These are phyloP conservation scores for Trichoderma asperellum DNA, from an alignment of 2,329 filamentous ascomycete species.

Conservation along the genomic window DNA sequence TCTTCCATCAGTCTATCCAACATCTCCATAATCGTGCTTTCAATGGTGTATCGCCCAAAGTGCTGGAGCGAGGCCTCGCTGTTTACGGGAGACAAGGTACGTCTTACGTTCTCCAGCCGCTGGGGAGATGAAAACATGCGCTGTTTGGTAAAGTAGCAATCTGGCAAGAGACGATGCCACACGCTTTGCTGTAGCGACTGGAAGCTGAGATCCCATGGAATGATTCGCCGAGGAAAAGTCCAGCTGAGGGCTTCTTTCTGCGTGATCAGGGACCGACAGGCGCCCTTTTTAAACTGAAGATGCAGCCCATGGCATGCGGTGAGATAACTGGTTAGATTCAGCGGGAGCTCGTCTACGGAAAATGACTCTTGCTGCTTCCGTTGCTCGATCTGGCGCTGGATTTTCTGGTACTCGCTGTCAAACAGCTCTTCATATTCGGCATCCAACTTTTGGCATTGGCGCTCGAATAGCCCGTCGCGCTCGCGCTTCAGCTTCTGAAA, in stretches of 20 bases:
- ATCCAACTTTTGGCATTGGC: not conserved
- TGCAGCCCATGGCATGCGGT: constrained; percentile 2
- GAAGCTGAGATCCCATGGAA: constrained; percentile 1
- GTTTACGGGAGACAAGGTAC: constrained; percentile 40
- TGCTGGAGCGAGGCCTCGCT: constrained; percentile 43
- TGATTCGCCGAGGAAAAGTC: constrained; percentile 19
- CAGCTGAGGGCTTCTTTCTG: constrained; percentile 15
- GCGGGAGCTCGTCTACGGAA: not conserved
- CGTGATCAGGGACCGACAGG: constrained; percentile 9
- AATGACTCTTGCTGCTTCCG: not conserved
- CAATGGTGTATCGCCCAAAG: constrained; percentile 42
- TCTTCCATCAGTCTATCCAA: constrained; percentile 39
- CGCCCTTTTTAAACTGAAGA: not conserved
- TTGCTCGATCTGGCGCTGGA: constrained; percentile 1
- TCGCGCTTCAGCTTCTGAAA: constrained; percentile 9
- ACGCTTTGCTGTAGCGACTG: not conserved
- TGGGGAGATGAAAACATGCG: constrained; percentile 39
- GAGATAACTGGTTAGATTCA: not conserved
- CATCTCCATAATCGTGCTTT: constrained; percentile 43
- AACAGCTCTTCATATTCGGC: constrained; percentile 11
- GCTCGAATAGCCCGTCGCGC: constrained; percentile 8
- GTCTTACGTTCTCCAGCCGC: constrained; percentile 42
- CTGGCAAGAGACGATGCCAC: not conserved
- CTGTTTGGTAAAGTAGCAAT: constrained; percentile 37
- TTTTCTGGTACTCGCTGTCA: constrained; percentile 1